phyloP scores from a whole-genome alignment of 2,329 filamentous ascomycete species.

The Fusarium nygamai region DNA sequence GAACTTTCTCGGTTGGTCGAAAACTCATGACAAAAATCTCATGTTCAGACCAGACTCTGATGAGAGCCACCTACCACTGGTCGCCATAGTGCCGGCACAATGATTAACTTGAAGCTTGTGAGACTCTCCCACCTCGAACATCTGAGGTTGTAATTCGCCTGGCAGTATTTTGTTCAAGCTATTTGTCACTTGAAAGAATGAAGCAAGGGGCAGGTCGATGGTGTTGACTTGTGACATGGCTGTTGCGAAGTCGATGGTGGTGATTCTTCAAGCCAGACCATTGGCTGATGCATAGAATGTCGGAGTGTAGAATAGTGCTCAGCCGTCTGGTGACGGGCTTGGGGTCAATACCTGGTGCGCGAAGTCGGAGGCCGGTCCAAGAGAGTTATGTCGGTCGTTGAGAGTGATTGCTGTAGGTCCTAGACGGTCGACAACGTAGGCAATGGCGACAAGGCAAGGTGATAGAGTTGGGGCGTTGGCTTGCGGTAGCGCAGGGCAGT shows the following conservation, averaged over 20 bases:
- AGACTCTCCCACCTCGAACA: background rate
- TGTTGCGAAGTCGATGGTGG: background rate
- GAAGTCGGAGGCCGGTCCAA: background rate
- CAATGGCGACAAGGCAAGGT: background rate
- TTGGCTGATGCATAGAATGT: background rate
- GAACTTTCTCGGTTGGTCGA: accelerated
- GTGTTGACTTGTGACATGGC: background rate
- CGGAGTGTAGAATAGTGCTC: background rate
- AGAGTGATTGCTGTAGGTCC: background rate
- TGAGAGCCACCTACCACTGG: background rate
- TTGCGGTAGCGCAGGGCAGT: background rate
- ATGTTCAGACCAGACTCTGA: accelerated
- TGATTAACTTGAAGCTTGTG: background rate
- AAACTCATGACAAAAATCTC: accelerated
- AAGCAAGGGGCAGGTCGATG: accelerated
- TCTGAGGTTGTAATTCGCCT: background rate
- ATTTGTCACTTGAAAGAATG: background rate
- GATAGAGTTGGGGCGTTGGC: background rate
- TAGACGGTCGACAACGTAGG: background rate
- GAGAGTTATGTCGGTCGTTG: background rate
- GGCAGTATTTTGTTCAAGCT: background rate
- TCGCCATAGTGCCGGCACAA: accelerated
- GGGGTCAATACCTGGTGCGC: background rate
- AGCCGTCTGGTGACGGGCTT: background rate
- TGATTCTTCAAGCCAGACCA: accelerated